Base-by-base conservation (phyloP, 2,329 filamentous ascomycete genomes). In the Aspergillus oerlinghausenensis region DNA sequence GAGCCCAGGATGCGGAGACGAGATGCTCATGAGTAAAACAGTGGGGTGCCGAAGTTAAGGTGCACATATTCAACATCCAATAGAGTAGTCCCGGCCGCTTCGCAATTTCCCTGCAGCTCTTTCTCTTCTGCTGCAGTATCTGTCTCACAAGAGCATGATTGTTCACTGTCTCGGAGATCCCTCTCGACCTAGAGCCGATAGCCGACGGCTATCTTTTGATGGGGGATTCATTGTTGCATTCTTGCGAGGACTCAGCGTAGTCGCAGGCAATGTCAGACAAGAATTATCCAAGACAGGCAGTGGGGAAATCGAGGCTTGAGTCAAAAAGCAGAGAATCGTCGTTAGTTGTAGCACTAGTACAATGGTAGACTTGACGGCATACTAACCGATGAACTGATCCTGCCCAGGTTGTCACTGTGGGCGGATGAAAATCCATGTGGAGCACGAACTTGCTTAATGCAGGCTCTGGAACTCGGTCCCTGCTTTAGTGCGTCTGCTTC, bases 31-130 rank as follows among this genome's bases (percentile, higher is more conserved):
- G 28, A 9, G 28, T 29, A 11, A 29, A 10, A 29, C 8, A 29
- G 3, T 29, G 76, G 70, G 2, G 83, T 86, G 53, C 84, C 79
- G 69, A 86, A 87, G 1, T 78, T 82, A 55, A 88, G 72, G 64
- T 87, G 86, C 25, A 79, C 77, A 67, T 82, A 82, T 3, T 78
- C 71, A 52, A 86, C 43, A n/a, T 48, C 45, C 3, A 25, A 28
- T 11, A 40, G 14, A 28, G 26, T 17, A 17, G 6, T 49, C 10
- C n/a, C 26, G 10, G n/a, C 21, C 8, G 43, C 3, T 23, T 35
- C 35, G 6, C 9, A 42, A 42, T 21, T 7, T n/a, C 17, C 17
- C 9, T 21, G 40, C 19, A 42, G n/a, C 17, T 17, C 17, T 21
- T 2, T 19, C 40, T 42, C 17, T n/a, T n/a, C 19, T 42, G 40